Conservation (phyloP, 78 protist species). For the Bigelowiella natans region DNA sequence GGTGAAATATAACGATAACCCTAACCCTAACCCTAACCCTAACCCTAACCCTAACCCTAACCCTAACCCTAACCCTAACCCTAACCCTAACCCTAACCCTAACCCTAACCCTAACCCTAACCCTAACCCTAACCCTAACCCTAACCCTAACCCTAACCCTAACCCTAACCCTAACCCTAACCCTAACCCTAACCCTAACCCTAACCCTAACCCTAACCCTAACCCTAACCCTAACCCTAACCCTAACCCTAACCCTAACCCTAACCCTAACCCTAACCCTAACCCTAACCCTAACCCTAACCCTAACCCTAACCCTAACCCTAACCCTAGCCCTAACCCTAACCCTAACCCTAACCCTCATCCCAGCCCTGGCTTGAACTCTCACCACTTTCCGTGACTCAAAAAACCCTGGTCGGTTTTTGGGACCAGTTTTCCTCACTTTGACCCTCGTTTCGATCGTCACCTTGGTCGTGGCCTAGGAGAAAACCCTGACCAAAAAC, state of each 20-base stretch:
- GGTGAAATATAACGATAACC: background rate
- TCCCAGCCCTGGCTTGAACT: too few species aligned
- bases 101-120: background rate
- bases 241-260: background rate
- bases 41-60: background rate
- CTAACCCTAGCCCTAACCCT: background rate
- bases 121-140: background rate
- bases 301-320: background rate
- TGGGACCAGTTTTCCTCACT: too few species aligned
- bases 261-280: background rate
- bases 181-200: background rate
- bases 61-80: background rate
- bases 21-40: background rate
- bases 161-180: background rate
- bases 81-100: background rate
- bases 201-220: constrained; percentile 1
- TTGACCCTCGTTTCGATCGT: too few species aligned
- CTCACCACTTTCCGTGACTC: too few species aligned
- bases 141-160: background rate
- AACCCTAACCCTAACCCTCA: background rate
- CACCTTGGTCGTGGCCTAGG: too few species aligned
- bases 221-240: background rate
- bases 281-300: background rate
- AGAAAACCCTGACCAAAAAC: too few species aligned
- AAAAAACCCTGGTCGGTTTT: too few species aligned